A percentile compares a stretch with the other conserved stretches of the same genome.
Conservation (phyloP, 1,139 yeast genomes). For the Groenewaldozyma auringiensis region DNA sequence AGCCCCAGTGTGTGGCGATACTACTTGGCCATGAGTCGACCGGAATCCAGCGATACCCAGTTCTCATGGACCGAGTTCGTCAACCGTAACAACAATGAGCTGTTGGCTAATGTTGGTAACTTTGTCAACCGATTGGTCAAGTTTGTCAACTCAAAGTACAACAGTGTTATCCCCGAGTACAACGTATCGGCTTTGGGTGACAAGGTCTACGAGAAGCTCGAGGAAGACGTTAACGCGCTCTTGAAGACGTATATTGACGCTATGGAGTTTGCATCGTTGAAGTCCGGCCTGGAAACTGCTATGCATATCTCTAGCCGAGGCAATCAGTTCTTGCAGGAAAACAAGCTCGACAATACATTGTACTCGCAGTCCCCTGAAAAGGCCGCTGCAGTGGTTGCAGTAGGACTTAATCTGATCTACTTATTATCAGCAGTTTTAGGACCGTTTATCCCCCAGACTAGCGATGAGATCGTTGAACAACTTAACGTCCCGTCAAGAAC, state of each 20-base stretch:
- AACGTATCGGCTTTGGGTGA: constrained; percentile 30
- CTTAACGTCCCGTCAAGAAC: constrained; percentile 73
- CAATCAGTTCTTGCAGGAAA: constrained; percentile 89
- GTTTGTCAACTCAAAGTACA: constrained; percentile 83
- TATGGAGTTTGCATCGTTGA: constrained; percentile 69
- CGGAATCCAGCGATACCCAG: constrained; percentile 92
- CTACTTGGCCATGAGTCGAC: constrained; percentile 85
- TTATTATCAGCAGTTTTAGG: constrained; percentile 68
- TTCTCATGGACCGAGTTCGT: constrained; percentile 97
- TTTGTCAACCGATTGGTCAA: constrained; percentile 90
- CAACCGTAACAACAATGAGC: constrained; percentile 83
- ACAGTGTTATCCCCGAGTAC: constrained; percentile 75
- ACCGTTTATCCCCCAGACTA: constrained; percentile 88
- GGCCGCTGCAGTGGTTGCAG: constrained; percentile 88
- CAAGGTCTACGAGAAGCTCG: constrained; percentile 45
- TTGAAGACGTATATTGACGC: constrained; percentile 55
- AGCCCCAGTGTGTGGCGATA: constrained; percentile 96
- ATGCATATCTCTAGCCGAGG: constrained; percentile 92
- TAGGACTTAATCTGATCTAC: constrained; percentile 83
- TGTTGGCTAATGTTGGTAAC: constrained; percentile 93
- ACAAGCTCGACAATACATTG: constrained; percentile 83
- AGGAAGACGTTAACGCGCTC: constrained; percentile 53
- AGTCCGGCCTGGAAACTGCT: constrained; percentile 84
- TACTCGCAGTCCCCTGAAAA: constrained; percentile 68
- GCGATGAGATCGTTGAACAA: constrained; percentile 61